These are phyloP conservation scores for Nowakowskiella sp. DNA, from an alignment of 192 early-diverging fungal species.

Conservation along the genomic window DNA sequence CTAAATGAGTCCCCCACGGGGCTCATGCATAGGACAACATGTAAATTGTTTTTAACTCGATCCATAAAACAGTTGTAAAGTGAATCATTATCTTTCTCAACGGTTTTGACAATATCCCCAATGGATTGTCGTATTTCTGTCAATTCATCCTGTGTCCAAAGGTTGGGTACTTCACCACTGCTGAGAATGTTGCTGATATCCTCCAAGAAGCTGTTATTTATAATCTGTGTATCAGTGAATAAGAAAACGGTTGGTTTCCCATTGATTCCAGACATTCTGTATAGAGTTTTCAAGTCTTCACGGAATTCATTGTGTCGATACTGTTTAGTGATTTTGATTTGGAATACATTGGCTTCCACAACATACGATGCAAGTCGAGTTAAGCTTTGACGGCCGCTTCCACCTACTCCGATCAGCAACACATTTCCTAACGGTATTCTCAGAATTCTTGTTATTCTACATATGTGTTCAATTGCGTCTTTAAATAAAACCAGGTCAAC, in stretches of 20 bases:
- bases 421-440: slow-evolving; percentile 45
- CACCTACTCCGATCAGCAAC: slow-evolving; percentile 49
- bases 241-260: slow-evolving; percentile 47
- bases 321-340: slow-evolving; percentile 55
- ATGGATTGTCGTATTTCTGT: slow-evolving; percentile 37
- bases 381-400: slow-evolving; percentile 41
- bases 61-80: slow-evolving; percentile 43
- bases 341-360: slow-evolving; percentile 42
- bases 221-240: slow-evolving; percentile 51
- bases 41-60: slow-evolving; percentile 44
- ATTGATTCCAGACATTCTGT: slow-evolving; percentile 39
- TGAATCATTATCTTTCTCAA: slow-evolving; percentile 29
- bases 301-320: slow-evolving; percentile 49
- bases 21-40: slow-evolving; percentile 50
- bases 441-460: slow-evolving; percentile 45
- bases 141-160: slow-evolving; percentile 43
- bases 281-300: slow-evolving; percentile 48
- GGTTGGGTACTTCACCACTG: slow-evolving; percentile 54
- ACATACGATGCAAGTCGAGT: slow-evolving; percentile 44
- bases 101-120: slow-evolving; percentile 14
- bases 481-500: slow-evolving; percentile 46
- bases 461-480: slow-evolving; percentile 55
- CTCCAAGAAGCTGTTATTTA: slow-evolving; percentile 46
- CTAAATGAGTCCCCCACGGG: slow-evolving; percentile 53
- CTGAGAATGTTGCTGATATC: slow-evolving; percentile 52